Percentiles rank a stretch among this genome's conserved stretches.
These are phyloP conservation scores for Hanseniaspora occidentalis DNA, from an alignment of 805 yeast genomes.

Conservation along the genomic window DNA sequence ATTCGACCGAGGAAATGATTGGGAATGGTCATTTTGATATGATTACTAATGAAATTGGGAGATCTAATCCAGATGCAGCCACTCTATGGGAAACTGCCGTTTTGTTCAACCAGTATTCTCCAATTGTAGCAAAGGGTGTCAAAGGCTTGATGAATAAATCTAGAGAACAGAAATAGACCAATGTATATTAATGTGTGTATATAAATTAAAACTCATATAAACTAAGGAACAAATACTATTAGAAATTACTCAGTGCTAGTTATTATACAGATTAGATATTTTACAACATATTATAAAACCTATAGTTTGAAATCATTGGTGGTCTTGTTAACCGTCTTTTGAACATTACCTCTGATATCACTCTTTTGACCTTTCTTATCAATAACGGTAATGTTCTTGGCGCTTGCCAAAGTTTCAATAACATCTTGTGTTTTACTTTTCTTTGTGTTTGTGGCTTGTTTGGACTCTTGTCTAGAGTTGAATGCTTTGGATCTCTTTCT, in stretches of 20 bases:
- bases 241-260: too few species aligned
- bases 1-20: constrained; percentile 79
- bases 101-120: constrained; percentile 72
- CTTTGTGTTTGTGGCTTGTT: constrained; percentile 25
- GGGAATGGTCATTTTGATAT: constrained; percentile 66
- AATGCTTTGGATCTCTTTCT: constrained; percentile 56
- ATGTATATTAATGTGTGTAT: not conserved
- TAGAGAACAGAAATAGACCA: not conserved
- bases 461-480: constrained; percentile 15
- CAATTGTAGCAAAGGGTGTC: constrained; percentile 51
- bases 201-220: not conserved
- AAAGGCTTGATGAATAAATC: not conserved
- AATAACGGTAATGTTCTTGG: constrained; percentile 67
- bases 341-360: constrained; percentile 57
- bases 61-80: constrained; percentile 79
- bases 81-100: constrained; percentile 81
- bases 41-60: constrained; percentile 41
- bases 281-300: not conserved
- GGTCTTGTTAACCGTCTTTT: constrained; percentile 22
- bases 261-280: not conserved
- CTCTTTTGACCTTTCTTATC: constrained; percentile 64
- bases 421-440: constrained; percentile 50
- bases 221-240: too few species aligned
- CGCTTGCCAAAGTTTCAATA: constrained; percentile 48
- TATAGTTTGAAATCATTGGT: constrained; percentile 19